Evolutionary conservation across 2,329 filamentous ascomycete genomes (phyloP).

Genomic region (Thelonectria olida): DNA sequence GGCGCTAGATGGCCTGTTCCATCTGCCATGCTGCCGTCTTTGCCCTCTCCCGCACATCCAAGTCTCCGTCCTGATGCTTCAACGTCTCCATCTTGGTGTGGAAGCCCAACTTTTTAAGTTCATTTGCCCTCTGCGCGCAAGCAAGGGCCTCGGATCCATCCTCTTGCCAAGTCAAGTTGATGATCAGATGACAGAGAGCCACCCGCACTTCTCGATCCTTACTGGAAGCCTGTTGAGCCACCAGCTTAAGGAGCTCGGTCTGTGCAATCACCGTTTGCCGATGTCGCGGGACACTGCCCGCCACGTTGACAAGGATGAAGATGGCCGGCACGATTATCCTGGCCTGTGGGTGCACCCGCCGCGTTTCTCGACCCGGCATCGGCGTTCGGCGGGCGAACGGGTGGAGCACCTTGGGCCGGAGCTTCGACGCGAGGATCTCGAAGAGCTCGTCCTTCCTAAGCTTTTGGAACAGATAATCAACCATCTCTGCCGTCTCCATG

Average conservation of each 20-base stretch:
- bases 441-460: slow-evolving; percentile 83
- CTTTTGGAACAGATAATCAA: slow-evolving; percentile 81
- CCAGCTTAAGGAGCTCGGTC: slow-evolving; percentile 75
- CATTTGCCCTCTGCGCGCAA: slow-evolving; percentile 72
- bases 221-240: slow-evolving; percentile 79
- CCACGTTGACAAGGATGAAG: slow-evolving; percentile 87
- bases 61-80: slow-evolving; percentile 72
- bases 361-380: slow-evolving; percentile 50
- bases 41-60: slow-evolving; percentile 85
- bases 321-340: slow-evolving; percentile 82
- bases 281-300: slow-evolving; percentile 81
- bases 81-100: slow-evolving; percentile 71
- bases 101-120: slow-evolving; percentile 78
- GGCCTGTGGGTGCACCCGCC: slow-evolving; percentile 64
- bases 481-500: slow-evolving; percentile 73
- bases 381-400: slow-evolving; percentile 57
- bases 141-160: slow-evolving; percentile 72
- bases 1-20: slow-evolving; percentile 51
- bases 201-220: slow-evolving; percentile 77
- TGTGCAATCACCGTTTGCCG: slow-evolving; percentile 82
- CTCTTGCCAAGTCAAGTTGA: slow-evolving; percentile 87
- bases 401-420: slow-evolving; percentile 69
- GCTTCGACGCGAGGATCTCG: slow-evolving; percentile 80
- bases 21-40: slow-evolving; percentile 83
- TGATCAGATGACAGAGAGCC: slow-evolving; percentile 83